Conservation (phyloP, 202 grass and related monocot species). For the Panicum hallii region DNA sequence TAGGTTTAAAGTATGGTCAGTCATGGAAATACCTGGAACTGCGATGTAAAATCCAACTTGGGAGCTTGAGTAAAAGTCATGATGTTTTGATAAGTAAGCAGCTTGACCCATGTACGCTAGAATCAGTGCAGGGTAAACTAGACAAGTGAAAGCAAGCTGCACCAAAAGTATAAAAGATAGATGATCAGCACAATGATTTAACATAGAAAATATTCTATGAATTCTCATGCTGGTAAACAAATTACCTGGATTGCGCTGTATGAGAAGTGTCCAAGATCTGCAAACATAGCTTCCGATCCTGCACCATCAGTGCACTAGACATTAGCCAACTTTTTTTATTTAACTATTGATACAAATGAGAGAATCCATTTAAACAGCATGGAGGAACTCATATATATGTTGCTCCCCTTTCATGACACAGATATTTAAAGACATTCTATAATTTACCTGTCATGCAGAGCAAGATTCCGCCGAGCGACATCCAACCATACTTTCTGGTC, state of each 20-base stretch:
- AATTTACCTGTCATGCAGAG: constrained; percentile 95
- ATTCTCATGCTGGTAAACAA: constrained; percentile 23
- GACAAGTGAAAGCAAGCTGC: constrained; percentile 86
- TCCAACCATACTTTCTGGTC: constrained; percentile 96
- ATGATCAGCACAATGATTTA: constrained; percentile 25
- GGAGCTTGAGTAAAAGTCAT: constrained; percentile 75
- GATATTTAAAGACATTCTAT: constrained; percentile 12
- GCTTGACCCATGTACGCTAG: constrained; percentile 97
- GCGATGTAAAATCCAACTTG: constrained; percentile 92
- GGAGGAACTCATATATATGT: background rate
- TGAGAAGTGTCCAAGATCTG: constrained; percentile 98
- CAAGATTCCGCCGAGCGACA: constrained; percentile 98
- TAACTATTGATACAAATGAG: background rate
- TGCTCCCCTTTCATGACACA: constrained; percentile 1
- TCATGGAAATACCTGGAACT: constrained; percentile 68
- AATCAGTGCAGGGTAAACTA: constrained; percentile 88
- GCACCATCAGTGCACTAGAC: constrained; percentile 7
- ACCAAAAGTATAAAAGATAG: background rate
- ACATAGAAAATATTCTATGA: background rate
- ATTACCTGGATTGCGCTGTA: constrained; percentile 94
- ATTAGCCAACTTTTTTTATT: constrained; percentile 10
- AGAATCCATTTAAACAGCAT: background rate
- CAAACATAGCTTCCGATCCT: constrained; percentile 99
- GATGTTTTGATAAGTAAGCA: constrained; percentile 86
- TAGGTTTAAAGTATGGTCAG: background rate